Base-by-base conservation (phyloP, 805 yeast genomes). In the Saccharomyces jurei region DNA sequence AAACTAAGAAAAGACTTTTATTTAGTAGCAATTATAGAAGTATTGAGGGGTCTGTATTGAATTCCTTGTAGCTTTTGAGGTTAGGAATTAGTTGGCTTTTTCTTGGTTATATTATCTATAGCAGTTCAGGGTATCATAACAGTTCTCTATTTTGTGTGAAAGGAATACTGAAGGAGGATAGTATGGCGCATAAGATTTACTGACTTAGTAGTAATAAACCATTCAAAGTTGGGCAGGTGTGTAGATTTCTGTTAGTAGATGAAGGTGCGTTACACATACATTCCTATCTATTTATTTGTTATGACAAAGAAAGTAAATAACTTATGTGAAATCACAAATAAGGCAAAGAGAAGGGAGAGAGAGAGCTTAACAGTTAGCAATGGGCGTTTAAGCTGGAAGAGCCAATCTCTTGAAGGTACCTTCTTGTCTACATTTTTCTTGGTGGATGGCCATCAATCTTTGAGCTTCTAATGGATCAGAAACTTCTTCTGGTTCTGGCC, bases 381-480 rank as follows among this genome's bases (percentile, higher is more conserved):
- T 2, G 44, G 11, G 2, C 17, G 44, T 17, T 54, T 31, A 56
- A 52, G 60, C 60, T 56, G 63, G 63, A 50, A 70, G 55, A 41
- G 65, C 70, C 62, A 77, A 69, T 68, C 82, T 74, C 58, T 79
- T 71, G 74, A 70, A 78, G 8, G 81, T 79, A 52, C 81, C 80
- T 58, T 75, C 68, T 41, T 74, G 66, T 61, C 72, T 75, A 64
- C 81, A 78, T 51, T 66, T 67, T 46, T 71, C 76, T 65, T 78
- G 82, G 61, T 74, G 79, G 46, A 65, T 62, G 48, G 69, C 71
- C 78, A 79, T 79, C 56, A 69, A 62, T 62, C 73, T 72, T 62
- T 79, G 83, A 25, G 78, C 81, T 56, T 74, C 71, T 50, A 69
- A 56, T 46, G 82, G 81, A 59, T 79, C 81, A 8, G 60, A 64